Evolutionary conservation across 306 rosid species (phyloP).

Genomic region (Acmispon strigosus): DNA sequence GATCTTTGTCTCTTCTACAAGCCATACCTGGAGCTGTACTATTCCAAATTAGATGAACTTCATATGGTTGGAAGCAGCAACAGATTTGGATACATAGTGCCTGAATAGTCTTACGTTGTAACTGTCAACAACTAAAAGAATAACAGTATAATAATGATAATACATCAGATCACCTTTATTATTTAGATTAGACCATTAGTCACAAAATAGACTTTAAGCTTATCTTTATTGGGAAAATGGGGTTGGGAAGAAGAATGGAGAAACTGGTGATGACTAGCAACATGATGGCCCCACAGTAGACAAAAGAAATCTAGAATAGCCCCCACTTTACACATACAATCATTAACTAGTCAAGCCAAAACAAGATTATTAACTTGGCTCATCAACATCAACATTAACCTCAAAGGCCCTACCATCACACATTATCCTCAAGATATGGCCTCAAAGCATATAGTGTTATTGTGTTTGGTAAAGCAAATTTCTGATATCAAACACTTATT

Average conservation of each 20-base stretch:
- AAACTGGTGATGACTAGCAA: background rate
- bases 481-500: conserved; percentile 1
- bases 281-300: conserved; percentile 22
- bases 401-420: conserved; percentile 27
- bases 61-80: too few relatives aligned
- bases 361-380: conserved; percentile 27
- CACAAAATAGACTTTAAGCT: background rate
- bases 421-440: conserved; percentile 22
- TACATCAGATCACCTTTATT: background rate
- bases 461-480: conserved; percentile 8
- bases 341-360: conserved; percentile 31
- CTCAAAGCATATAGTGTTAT: background rate
- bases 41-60: too few relatives aligned
- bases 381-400: conserved; percentile 25
- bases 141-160: background rate
- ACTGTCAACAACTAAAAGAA: too few relatives aligned
- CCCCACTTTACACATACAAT: conserved; percentile 23
- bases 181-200: background rate
- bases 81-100: too few relatives aligned
- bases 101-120: too few relatives aligned
- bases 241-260: background rate
- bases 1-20: too few relatives aligned
- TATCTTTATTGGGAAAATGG: background rate
- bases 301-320: conserved; percentile 22
- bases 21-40: too few relatives aligned